These are phyloP conservation scores for Liquidambar formosana DNA, from an alignment of 164 flowering plant species.

Conservation along the genomic window DNA sequence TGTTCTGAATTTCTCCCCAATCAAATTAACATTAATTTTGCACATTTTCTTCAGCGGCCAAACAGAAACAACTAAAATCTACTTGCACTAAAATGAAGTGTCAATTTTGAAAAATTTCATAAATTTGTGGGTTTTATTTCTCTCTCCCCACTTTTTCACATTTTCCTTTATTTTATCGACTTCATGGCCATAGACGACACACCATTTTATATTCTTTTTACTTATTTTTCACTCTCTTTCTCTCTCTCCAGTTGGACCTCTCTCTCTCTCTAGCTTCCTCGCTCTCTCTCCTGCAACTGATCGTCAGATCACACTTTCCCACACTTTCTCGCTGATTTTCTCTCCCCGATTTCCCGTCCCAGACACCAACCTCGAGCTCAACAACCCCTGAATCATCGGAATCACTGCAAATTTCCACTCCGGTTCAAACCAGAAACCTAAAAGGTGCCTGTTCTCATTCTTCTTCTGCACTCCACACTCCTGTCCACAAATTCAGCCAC, in stretches of 20 bases:
- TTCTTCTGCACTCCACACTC: not conserved
- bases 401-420: slow-evolving; percentile 5
- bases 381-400: slow-evolving; percentile 17
- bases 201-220: not conserved
- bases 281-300: slow-evolving; percentile 32
- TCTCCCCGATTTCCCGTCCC: slow-evolving; percentile 19
- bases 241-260: slow-evolving; percentile 15
- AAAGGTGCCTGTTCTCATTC: not conserved
- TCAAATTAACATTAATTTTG: not conserved
- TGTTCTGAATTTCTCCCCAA: no score
- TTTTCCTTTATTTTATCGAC: slow-evolving; percentile 1
- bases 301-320: slow-evolving; percentile 29
- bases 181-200: not conserved
- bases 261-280: no score
- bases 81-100: not conserved
- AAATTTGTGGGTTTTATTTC: not conserved
- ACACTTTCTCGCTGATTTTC: slow-evolving; percentile 12
- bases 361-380: slow-evolving; percentile 13
- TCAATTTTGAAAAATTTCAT: not conserved
- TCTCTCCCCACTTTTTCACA: not conserved
- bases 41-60: not conserved
- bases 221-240: slow-evolving; percentile 16
- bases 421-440: slow-evolving; percentile 1
- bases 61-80: not conserved
- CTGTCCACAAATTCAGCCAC: not conserved